phyloP scores from a whole-genome alignment of 768 basidiomycete genomes.

The Piloderma croceum region DNA sequence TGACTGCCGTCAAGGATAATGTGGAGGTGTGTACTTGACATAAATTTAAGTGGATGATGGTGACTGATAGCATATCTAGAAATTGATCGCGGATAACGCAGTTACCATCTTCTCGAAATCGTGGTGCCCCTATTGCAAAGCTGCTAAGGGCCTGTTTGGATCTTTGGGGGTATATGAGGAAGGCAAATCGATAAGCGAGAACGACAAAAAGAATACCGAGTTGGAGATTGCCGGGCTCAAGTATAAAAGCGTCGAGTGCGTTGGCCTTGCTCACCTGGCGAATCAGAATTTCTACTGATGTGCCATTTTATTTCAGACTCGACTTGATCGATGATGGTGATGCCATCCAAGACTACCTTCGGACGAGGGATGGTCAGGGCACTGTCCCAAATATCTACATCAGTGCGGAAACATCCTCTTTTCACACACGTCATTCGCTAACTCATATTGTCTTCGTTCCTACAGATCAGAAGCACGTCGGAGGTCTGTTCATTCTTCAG shows the following conservation, averaged over 20 bases:
- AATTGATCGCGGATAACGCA: slow-evolving; percentile 30
- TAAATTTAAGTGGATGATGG: slow-evolving; percentile 31
- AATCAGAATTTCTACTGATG: neutral
- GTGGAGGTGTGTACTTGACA: slow-evolving; percentile 33
- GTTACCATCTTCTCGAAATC: slow-evolving; percentile 43
- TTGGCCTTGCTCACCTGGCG: slow-evolving; percentile 1
- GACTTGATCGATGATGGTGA: slow-evolving; percentile 52
- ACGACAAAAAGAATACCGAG: too few species aligned
- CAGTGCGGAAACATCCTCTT: slow-evolving; percentile 36
- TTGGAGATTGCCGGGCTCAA: slow-evolving; percentile 19
- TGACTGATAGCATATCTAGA: slow-evolving; percentile 37
- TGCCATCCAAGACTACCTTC: slow-evolving; percentile 63
- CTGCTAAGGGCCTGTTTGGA: slow-evolving; percentile 32
- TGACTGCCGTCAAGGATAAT: slow-evolving; percentile 28
- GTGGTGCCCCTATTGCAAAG: slow-evolving; percentile 32
- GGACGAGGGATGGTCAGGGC: slow-evolving; percentile 55
- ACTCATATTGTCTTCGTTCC: neutral
- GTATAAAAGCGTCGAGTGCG: slow-evolving; percentile 32
- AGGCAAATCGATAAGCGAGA: slow-evolving; percentile 37
- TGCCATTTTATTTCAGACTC: slow-evolving; percentile 36
- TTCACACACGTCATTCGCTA: neutral
- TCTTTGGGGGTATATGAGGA: too few species aligned
- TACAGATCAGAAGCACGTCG: slow-evolving; percentile 48
- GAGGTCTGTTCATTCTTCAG: slow-evolving; percentile 34
- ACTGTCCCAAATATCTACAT: slow-evolving; percentile 80